Base-by-base conservation (phyloP, 1,139 yeast genomes). In the Geotrichum armillariae region DNA sequence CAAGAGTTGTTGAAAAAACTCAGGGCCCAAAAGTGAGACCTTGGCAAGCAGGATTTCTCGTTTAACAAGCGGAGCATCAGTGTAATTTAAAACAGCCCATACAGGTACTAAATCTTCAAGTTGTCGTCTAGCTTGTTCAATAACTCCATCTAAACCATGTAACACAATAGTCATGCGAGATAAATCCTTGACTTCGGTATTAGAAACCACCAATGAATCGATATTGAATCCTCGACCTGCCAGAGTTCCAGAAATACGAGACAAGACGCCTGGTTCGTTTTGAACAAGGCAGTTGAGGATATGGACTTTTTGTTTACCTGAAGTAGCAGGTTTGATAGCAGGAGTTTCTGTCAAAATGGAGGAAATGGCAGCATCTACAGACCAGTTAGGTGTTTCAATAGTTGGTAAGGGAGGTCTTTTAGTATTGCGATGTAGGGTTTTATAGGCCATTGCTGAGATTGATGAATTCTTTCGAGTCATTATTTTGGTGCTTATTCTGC, bases 181-280 rank as follows among this genome's bases (percentile, higher is more conserved):
- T 60, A 93, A 77, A 67, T 91, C 97, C 71, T 85, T 83, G 55
- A 93, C 97, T 69, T 91, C 98, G 31, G 99, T 93, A 73, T 85
- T 87, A 69, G 97, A 91, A 46, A 93, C 99, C 54, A 93, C 97
- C 61, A 93, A 78, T 8, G 98, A 91, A 69, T 93, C 99, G 65
- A 93, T 93, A 72, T 93, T 93, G 80, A 93, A 93, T 12, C 99
- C 98, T 68, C 98, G 80, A 37, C 97, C 98, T 34, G 99, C 99
- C 60, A 93, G 77, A 45, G 96, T 90, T 50, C 98, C 96, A 3
- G 97, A 86, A 43, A 93, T 89, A 51, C 93, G 79, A 42, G 95
- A 85, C 64, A 93, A 76, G 47, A 93, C 99, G 75, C 99, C 99
- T 4, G 98, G 98, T 72, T 93, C 99, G 71, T 93, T 91, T 71